Conservation (phyloP, 768 basidiomycete species). For the Leccinum ochraceum region DNA sequence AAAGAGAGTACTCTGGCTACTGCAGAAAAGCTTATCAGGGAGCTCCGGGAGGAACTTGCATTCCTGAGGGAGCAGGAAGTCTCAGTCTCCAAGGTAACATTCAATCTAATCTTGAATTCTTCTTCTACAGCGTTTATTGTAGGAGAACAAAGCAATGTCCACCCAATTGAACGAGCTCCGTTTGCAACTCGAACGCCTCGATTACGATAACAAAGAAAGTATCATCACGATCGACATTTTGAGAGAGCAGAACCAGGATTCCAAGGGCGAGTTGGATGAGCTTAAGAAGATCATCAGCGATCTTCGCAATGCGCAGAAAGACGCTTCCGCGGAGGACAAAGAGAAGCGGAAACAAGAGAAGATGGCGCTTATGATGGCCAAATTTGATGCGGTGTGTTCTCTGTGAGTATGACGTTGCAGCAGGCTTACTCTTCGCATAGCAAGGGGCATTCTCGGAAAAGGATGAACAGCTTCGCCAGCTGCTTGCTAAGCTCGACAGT, state of each 20-base stretch:
- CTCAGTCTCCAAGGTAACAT: conserved; percentile 66
- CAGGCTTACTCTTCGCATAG: conserved; percentile 37
- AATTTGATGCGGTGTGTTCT: conserved; percentile 84
- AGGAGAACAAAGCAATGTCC: conserved; percentile 96
- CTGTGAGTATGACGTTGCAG: neutral
- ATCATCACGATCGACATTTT: conserved; percentile 91
- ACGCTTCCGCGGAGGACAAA: conserved; percentile 90
- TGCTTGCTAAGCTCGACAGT: conserved; percentile 81
- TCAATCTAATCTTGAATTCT: conserved; percentile 5
- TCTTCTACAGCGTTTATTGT: conserved; percentile 15
- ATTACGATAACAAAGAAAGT: conserved; percentile 96
- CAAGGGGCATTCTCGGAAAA: conserved; percentile 96
- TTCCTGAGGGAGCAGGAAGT: conserved; percentile 93
- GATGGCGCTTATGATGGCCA: conserved; percentile 99
- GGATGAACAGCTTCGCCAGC: conserved; percentile 87
- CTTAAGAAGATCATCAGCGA: conserved; percentile 78
- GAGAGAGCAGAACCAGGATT: conserved; percentile 90
- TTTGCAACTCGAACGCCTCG: conserved; percentile 86
- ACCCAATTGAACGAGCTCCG: conserved; percentile 91
- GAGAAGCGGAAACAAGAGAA: conserved; percentile 99
- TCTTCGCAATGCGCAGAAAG: conserved; percentile 78
- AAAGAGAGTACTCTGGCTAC: conserved; percentile 79
- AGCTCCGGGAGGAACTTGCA: conserved; percentile 83
- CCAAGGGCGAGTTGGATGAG: conserved; percentile 86
- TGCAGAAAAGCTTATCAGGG: conserved; percentile 84